A percentile compares a stretch with the other conserved stretches of the same genome.
These are phyloP conservation scores for Wickerhamomyces sp. DNA, from an alignment of 1,139 yeast genomes.

Conservation along the genomic window DNA sequence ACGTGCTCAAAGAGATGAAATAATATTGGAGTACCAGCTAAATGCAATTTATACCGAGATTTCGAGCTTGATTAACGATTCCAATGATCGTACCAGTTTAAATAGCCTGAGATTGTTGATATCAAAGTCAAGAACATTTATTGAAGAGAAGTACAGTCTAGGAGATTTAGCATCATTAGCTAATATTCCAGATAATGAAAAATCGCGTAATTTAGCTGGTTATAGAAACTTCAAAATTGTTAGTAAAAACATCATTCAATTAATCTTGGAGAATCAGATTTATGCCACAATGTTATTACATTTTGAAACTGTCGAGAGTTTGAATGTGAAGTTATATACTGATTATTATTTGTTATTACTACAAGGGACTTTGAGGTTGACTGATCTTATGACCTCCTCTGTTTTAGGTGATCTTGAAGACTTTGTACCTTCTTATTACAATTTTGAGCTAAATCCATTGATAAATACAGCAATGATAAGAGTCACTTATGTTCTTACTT, in stretches of 20 bases:
- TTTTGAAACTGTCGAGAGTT: constrained; percentile 11
- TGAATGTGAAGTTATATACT: constrained; percentile 8
- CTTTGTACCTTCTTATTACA: constrained; percentile 4
- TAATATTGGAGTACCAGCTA: constrained; percentile 3
- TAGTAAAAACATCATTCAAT: constrained; percentile 8
- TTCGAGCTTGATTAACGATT: constrained; percentile 8
- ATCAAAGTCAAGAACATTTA: constrained; percentile 6
- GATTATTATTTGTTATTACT: constrained; percentile 4
- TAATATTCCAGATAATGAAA: not conserved
- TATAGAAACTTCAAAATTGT: constrained; percentile 11
- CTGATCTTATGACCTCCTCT: constrained; percentile 12
- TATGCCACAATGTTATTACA: constrained; percentile 7
- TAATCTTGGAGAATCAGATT: constrained; percentile 11
- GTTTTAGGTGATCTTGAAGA: constrained; percentile 10
- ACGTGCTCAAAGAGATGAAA: constrained; percentile 10
- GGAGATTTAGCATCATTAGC: constrained; percentile 2
- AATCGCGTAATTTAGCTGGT: not conserved
- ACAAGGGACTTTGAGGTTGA: not conserved
- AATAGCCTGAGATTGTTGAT: not conserved
- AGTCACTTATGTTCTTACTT: not conserved
- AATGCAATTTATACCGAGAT: constrained; percentile 7
- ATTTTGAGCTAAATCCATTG: constrained; percentile 13
- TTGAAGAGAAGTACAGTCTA: constrained; percentile 9
- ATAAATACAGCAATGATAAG: constrained; percentile 8
- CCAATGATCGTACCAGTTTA: not conserved